Percentiles rank a stretch among this genome's conserved stretches.
Conservation (phyloP, 805 yeast genomes). For the Pichia nakasei region DNA sequence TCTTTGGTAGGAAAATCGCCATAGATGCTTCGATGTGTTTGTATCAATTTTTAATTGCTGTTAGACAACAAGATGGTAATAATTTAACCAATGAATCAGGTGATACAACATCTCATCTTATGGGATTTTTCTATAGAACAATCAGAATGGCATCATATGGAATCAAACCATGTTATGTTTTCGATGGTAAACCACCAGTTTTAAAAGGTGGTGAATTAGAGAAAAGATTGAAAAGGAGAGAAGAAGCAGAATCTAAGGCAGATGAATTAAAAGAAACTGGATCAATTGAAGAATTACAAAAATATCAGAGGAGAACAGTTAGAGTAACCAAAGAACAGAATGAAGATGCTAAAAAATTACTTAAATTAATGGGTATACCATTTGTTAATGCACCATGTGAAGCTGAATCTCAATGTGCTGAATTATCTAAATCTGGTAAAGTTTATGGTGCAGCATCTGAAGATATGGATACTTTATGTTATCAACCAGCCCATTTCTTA, state of each 20-base stretch:
- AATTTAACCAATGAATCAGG: constrained; percentile 84
- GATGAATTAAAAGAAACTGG: constrained; percentile 75
- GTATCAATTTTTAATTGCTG: constrained; percentile 93
- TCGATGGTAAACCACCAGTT: constrained; percentile 97
- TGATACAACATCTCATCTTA: constrained; percentile 85
- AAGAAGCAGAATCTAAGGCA: constrained; percentile 70
- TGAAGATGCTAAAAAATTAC: constrained; percentile 80
- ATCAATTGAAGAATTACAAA: constrained; percentile 63
- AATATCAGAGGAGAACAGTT: constrained; percentile 80
- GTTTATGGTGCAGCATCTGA: constrained; percentile 97
- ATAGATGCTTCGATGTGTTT: constrained; percentile 95
- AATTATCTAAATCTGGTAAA: constrained; percentile 76
- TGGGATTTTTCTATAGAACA: constrained; percentile 95
- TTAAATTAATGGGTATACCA: constrained; percentile 92
- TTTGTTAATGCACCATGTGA: constrained; percentile 92
- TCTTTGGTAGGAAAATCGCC: constrained; percentile 95
- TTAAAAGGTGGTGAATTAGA: constrained; percentile 88
- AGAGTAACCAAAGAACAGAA: constrained; percentile 84
- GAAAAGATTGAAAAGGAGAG: constrained; percentile 72
- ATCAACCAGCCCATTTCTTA: constrained; percentile 72
- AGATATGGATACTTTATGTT: constrained; percentile 97
- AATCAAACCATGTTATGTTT: constrained; percentile 93
- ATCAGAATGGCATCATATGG: constrained; percentile 84
- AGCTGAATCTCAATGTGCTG: constrained; percentile 99
- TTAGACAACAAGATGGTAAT: constrained; percentile 94